Percentiles rank a stretch among this genome's conserved stretches.
Conservation (phyloP, 176 grass and related monocot genomes). For the Secale cereale region DNA sequence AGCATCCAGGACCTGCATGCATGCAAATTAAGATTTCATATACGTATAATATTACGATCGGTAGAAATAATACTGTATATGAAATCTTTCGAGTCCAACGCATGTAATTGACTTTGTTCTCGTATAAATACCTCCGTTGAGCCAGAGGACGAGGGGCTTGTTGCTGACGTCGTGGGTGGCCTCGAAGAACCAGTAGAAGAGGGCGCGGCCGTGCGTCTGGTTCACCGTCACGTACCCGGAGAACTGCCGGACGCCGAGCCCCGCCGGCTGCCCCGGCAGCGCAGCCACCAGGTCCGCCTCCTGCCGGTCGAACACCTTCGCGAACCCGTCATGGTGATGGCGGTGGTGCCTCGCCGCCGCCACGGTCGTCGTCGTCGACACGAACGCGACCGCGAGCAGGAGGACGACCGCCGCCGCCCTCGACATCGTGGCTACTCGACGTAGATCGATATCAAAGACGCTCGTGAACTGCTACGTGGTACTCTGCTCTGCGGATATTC, state of each 20-base stretch:
- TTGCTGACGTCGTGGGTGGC: conserved; percentile 40
- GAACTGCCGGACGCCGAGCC: conserved; percentile 56
- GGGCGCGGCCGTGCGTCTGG: conserved; percentile 61
- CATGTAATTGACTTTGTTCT: no score
- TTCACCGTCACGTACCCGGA: conserved; percentile 81
- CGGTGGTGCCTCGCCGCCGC: neutral
- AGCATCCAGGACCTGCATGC: conserved; percentile 1
- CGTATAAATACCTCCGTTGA: neutral
- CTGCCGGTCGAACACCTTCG: conserved; percentile 35
- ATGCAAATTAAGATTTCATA: neutral
- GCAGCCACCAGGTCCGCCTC: conserved; percentile 46
- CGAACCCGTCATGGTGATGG: neutral
- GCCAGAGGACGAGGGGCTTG: conserved; percentile 51
- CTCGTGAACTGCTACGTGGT: neutral
- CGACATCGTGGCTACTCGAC: neutral
- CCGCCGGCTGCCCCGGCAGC: conserved; percentile 59
- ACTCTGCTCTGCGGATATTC: neutral
- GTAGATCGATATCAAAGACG: neutral
- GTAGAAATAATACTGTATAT: no score
- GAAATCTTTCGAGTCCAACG: no score
- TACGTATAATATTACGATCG: no score
- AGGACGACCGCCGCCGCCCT: neutral
- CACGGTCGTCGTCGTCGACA: neutral
- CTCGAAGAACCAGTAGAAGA: conserved; percentile 96
- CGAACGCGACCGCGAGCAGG: neutral